Conservation (phyloP, 2,329 filamentous ascomycete species). For the Shiraia bambusicola region DNA sequence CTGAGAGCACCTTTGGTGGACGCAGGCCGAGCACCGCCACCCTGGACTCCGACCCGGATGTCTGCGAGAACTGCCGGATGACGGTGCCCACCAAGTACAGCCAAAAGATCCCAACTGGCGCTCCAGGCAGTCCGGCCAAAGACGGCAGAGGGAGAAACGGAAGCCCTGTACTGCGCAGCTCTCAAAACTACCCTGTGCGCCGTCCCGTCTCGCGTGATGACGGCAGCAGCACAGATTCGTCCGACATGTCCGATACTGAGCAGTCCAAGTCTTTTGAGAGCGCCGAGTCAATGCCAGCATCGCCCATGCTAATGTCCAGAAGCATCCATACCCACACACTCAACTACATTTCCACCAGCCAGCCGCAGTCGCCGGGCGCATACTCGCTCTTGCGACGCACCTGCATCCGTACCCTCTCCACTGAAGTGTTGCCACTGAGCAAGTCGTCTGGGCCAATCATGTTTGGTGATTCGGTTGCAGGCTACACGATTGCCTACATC, state of each 20-base stretch:
- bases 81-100: constrained; percentile 57
- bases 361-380: constrained; percentile 54
- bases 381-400: constrained; percentile 59
- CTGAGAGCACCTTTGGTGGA: constrained; percentile 33
- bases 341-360: constrained; percentile 60
- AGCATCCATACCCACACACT: constrained; percentile 56
- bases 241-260: constrained; percentile 42
- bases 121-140: constrained; percentile 53
- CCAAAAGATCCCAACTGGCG: constrained; percentile 55
- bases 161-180: constrained; percentile 58
- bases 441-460: constrained; percentile 60
- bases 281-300: constrained; percentile 43
- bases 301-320: constrained; percentile 45
- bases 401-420: constrained; percentile 60
- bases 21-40: constrained; percentile 40
- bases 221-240: constrained; percentile 39
- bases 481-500: constrained; percentile 61
- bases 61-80: constrained; percentile 60
- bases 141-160: constrained; percentile 54
- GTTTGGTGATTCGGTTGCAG: constrained; percentile 58
- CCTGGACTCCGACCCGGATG: constrained; percentile 52
- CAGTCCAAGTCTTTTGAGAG: constrained; percentile 42
- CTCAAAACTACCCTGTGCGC: constrained; percentile 56
- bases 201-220: constrained; percentile 35
- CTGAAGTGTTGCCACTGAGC: constrained; percentile 57